Conservation (phyloP, 2,329 filamentous ascomycete species). For the Calonectria pseudoturangicola region DNA sequence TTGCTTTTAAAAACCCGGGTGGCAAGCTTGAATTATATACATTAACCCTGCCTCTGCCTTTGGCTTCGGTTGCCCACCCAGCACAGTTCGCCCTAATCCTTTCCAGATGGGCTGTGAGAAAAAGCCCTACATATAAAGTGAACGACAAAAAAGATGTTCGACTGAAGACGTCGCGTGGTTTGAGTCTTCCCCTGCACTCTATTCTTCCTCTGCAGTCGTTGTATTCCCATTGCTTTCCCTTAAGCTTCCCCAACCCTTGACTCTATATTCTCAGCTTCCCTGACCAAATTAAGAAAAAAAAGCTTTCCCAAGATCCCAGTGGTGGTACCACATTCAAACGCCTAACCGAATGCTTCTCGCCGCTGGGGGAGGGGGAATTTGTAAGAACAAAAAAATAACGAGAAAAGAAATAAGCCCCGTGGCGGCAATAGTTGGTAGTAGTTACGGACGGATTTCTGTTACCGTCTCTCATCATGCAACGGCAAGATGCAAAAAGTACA, state of each 20-base stretch:
- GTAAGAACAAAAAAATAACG: slow-evolving; percentile 36
- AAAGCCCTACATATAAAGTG: slow-evolving; percentile 40
- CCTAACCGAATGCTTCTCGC: slow-evolving; percentile 53
- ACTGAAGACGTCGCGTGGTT: slow-evolving; percentile 44
- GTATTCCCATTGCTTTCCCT: slow-evolving; percentile 26
- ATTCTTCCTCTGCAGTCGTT: slow-evolving; percentile 29
- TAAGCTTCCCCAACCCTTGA: slow-evolving; percentile 31
- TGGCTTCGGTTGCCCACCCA: slow-evolving; percentile 35
- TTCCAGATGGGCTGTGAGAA: slow-evolving; percentile 45
- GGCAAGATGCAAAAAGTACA: slow-evolving; percentile 50
- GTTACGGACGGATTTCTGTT: slow-evolving; percentile 35
- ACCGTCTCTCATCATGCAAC: slow-evolving; percentile 45
- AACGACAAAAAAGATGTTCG: slow-evolving; percentile 51
- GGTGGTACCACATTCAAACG: slow-evolving; percentile 54
- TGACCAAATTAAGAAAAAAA: slow-evolving; percentile 40
- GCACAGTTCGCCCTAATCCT: slow-evolving; percentile 33
- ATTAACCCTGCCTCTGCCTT: slow-evolving; percentile 35
- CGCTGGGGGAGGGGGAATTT: slow-evolving; percentile 40
- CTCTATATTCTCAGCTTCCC: slow-evolving; percentile 45
- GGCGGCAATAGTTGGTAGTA: slow-evolving; percentile 39
- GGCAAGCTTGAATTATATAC: slow-evolving; percentile 50
- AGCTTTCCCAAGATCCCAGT: slow-evolving; percentile 46
- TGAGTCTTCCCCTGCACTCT: slow-evolving; percentile 39
- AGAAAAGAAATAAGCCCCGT: slow-evolving; percentile 37
- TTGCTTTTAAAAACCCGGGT: slow-evolving; percentile 45